Conservation (phyloP, 345 rosid genomes). For the Rhodamnia argentea region DNA sequence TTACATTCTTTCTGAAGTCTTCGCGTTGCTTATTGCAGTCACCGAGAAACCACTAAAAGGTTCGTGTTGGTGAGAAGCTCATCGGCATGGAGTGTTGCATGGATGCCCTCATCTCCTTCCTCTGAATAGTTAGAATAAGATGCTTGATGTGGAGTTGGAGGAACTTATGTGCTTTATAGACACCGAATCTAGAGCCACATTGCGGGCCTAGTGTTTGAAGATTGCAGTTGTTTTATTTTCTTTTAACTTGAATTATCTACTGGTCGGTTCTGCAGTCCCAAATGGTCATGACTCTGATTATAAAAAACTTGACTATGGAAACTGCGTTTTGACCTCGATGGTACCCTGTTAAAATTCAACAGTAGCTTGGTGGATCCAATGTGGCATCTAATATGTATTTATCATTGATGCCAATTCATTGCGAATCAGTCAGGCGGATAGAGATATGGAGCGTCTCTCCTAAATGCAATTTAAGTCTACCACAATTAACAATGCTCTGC, state of each 20-base stretch:
- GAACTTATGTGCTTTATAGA: not conserved
- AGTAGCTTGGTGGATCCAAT: too few species aligned
- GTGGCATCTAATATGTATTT: too few species aligned
- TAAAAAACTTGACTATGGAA: not conserved
- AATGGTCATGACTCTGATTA: not conserved
- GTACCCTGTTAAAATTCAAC: too few species aligned
- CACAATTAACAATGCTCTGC: too few species aligned
- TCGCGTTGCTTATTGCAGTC: not conserved
- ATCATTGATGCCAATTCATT: too few species aligned
- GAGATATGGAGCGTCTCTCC: too few species aligned
- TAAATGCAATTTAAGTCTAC: too few species aligned
- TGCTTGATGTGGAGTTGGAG: not conserved
- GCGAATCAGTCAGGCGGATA: too few species aligned
- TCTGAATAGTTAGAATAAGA: not conserved
- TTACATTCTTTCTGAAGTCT: not conserved
- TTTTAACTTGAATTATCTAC: not conserved
- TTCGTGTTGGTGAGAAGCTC: not conserved
- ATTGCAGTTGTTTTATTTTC: not conserved
- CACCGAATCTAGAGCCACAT: not conserved
- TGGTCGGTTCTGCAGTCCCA: not conserved
- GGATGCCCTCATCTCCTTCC: not conserved
- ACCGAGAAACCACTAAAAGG: not conserved
- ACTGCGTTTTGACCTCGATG: too few species aligned
- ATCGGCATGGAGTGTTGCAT: not conserved
- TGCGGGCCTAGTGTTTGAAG: not conserved